These are phyloP conservation scores for Leccinum rimulosum DNA, from an alignment of 768 basidiomycete species.

Conservation along the genomic window DNA sequence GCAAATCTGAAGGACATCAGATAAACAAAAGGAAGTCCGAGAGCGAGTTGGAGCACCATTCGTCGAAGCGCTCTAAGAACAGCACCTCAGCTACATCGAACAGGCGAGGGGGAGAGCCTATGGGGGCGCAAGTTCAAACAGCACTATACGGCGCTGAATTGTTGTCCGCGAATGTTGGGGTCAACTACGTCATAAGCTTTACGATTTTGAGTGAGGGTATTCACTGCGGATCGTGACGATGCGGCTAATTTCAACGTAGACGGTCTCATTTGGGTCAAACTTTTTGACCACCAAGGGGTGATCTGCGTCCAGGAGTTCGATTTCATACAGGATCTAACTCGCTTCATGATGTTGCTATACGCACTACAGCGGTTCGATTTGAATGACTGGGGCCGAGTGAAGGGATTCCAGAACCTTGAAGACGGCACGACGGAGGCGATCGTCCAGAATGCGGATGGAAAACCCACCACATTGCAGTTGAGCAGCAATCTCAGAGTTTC, in stretches of 20 bases:
- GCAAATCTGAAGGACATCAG: background rate
- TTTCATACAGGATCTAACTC: background rate
- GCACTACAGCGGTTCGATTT: background rate
- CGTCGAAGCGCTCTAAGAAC: background rate
- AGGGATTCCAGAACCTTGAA: background rate
- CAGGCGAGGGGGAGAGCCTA: background rate
- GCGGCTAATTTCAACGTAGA: background rate
- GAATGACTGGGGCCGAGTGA: background rate
- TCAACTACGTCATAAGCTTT: background rate
- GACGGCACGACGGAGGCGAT: background rate
- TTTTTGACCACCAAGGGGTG: background rate
- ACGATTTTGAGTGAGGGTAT: background rate
- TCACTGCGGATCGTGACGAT: background rate
- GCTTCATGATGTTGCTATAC: background rate
- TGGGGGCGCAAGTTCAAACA: background rate
- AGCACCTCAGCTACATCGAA: no score
- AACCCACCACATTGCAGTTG: background rate
- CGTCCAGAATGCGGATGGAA: background rate
- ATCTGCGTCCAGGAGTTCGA: background rate
- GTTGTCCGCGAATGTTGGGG: background rate
- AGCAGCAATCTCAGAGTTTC: background rate
- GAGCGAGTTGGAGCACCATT: background rate
- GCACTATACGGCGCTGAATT: background rate
- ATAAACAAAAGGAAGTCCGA: background rate
- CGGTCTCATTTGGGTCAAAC: background rate